Evolutionary conservation across 768 basidiomycete genomes (phyloP).

Genomic region (Chalciporus piperatus): DNA sequence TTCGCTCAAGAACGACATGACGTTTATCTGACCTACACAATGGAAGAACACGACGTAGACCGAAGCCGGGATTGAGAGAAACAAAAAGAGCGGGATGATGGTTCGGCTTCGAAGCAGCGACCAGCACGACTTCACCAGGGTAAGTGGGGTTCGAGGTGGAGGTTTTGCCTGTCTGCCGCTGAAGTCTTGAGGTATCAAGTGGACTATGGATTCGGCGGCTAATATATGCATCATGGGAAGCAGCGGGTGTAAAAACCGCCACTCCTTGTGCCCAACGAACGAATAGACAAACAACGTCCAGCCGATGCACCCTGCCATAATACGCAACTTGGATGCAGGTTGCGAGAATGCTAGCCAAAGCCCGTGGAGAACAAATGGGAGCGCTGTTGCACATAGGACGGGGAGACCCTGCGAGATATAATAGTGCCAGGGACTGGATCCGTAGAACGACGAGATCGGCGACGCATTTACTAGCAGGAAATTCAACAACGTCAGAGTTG

Average conservation of each 20-base stretch:
- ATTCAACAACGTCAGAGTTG: constrained; percentile 73
- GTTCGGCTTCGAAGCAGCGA: constrained; percentile 30
- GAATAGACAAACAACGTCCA: constrained; percentile 78
- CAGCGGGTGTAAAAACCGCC: constrained; percentile 93
- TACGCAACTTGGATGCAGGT: constrained; percentile 30
- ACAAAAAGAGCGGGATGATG: constrained; percentile 39
- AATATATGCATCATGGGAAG: constrained; percentile 82
- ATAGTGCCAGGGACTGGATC: constrained; percentile 81
- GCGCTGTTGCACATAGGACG: constrained; percentile 66
- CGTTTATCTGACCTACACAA: constrained; percentile 72
- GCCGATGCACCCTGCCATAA: constrained; percentile 47
- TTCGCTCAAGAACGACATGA: constrained; percentile 63
- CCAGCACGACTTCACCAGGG: background rate
- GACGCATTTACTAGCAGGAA: constrained; percentile 85
- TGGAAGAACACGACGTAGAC: constrained; percentile 75
- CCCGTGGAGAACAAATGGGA: constrained; percentile 74
- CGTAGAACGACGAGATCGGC: constrained; percentile 89
- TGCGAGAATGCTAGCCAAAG: constrained; percentile 36
- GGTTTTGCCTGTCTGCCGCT: constrained; percentile 1
- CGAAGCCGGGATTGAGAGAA: constrained; percentile 58
- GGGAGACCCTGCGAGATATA: constrained; percentile 87
- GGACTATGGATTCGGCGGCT: constrained; percentile 68
- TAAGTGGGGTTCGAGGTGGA: background rate
- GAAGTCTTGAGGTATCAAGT: constrained; percentile 31
- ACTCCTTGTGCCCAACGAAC: constrained; percentile 89